These are phyloP conservation scores for Abeoforma whisleri DNA, from an alignment of 78 protist genomes.

Conservation along the genomic window DNA sequence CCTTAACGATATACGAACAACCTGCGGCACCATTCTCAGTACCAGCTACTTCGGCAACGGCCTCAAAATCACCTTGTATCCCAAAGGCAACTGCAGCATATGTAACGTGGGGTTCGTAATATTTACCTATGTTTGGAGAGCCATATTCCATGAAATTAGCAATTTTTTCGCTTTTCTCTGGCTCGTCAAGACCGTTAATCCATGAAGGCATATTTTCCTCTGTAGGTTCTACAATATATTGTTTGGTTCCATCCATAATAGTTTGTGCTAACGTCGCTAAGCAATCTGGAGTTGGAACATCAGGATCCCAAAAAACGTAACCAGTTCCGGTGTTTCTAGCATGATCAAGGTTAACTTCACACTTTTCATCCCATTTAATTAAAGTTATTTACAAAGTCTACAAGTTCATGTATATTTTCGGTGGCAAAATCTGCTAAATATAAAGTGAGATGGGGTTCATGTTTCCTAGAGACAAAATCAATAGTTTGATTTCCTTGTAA, in stretches of 20 bases:
- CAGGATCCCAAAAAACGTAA: slow-evolving; percentile 20
- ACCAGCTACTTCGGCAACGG: slow-evolving; percentile 28
- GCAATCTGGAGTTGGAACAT: not conserved
- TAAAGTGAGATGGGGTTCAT: slow-evolving; percentile 13
- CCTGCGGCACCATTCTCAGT: slow-evolving; percentile 2
- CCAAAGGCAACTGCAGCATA: slow-evolving; percentile 26
- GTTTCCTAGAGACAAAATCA: not conserved
- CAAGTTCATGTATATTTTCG: not conserved
- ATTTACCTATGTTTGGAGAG: not conserved
- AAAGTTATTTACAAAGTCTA: not conserved
- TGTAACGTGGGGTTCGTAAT: slow-evolving; percentile 21
- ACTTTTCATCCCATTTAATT: slow-evolving; percentile 15
- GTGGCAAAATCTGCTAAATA: not conserved
- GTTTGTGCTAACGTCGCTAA: slow-evolving; percentile 2
- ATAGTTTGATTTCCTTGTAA: not conserved
- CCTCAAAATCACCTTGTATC: not conserved
- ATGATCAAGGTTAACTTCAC: slow-evolving; percentile 3
- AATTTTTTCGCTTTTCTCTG: slow-evolving; percentile 8
- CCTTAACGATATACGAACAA: slow-evolving; percentile 5
- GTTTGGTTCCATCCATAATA: not conserved
- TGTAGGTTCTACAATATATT: not conserved
- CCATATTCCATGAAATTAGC: not conserved
- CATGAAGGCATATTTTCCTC: slow-evolving; percentile 7
- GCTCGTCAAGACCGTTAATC: slow-evolving; percentile 11
- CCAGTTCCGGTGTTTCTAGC: slow-evolving; percentile 22